These are phyloP conservation scores for Aplosporella prunicola DNA, from an alignment of 2,329 filamentous ascomycete genomes.

Conservation along the genomic window DNA sequence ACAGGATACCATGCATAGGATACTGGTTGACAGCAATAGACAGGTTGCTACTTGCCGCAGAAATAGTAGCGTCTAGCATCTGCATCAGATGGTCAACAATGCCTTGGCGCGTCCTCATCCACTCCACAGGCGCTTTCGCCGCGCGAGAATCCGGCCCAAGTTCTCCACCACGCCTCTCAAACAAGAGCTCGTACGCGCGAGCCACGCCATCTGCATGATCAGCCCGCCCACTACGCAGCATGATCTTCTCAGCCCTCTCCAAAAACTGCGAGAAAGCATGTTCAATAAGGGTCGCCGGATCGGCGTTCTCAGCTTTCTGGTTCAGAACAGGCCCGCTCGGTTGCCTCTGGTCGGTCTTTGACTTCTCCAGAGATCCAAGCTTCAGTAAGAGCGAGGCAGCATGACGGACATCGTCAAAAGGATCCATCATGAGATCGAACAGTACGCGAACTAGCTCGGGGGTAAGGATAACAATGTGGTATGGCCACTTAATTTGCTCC, in stretches of 20 bases:
- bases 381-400: conserved; percentile 39
- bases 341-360: background rate
- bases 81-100: conserved; percentile 51
- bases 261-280: conserved; percentile 20
- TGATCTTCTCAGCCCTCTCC: conserved; percentile 41
- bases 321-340: background rate
- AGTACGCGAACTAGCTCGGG: conserved; percentile 49
- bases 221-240: conserved; percentile 66
- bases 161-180: conserved; percentile 20
- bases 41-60: conserved; percentile 54
- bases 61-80: conserved; percentile 56
- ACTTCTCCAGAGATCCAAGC: conserved; percentile 13
- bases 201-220: conserved; percentile 91
- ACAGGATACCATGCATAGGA: conserved; percentile 37
- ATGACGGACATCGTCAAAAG: conserved; percentile 82
- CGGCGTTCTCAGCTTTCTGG: background rate
- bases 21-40: conserved; percentile 46
- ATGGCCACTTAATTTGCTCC: conserved; percentile 42
- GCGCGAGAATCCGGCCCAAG: background rate
- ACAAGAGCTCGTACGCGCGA: conserved; percentile 61
- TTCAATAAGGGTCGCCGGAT: background rate
- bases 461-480: conserved; percentile 37
- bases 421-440: conserved; percentile 73
- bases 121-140: background rate
- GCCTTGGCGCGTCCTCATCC: conserved; percentile 11